Evolutionary conservation across 2,329 filamentous ascomycete species (phyloP).

Genomic region (Penicillium psychrosexuale): DNA sequence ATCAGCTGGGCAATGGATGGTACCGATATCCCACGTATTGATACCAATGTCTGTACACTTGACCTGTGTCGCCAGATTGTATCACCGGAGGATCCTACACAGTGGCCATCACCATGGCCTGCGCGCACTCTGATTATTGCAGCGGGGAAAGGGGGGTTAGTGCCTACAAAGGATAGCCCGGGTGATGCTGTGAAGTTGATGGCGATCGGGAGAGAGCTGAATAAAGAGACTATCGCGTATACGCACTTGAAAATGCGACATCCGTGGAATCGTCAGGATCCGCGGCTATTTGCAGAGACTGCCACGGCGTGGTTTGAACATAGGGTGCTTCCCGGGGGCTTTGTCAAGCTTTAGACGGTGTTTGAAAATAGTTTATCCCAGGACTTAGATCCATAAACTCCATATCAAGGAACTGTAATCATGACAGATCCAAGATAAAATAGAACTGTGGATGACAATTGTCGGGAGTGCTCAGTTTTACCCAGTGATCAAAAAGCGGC

Average conservation of each 20-base stretch:
- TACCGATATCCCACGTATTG: conserved; percentile 4
- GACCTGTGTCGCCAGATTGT: conserved; percentile 7
- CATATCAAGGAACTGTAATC: too few species aligned
- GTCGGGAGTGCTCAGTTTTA: too few species aligned
- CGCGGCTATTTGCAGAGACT: conserved; percentile 5
- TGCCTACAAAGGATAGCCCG: conserved; percentile 4
- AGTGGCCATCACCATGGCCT: conserved; percentile 8
- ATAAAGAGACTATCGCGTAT: conserved; percentile 7
- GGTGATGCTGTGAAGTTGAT: conserved; percentile 3
- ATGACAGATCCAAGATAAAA: too few species aligned
- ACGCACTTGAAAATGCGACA: conserved; percentile 8
- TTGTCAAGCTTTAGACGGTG: neutral
- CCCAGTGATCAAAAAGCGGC: too few species aligned
- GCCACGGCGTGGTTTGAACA: conserved; percentile 6
- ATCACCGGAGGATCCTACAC: neutral
- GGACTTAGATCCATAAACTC: too few species aligned
- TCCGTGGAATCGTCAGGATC: conserved; percentile 12
- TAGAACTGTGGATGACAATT: too few species aligned
- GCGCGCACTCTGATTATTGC: conserved; percentile 9
- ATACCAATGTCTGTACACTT: conserved; percentile 2
- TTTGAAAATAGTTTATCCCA: too few species aligned
- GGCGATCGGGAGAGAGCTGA: conserved; percentile 1
- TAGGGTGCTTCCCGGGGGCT: neutral
- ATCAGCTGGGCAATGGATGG: conserved; percentile 13
- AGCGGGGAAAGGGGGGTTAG: conserved; percentile 6